Conservation (phyloP, 2,329 filamentous ascomycete genomes). For the Pseudovirgaria hyperparasitica region DNA sequence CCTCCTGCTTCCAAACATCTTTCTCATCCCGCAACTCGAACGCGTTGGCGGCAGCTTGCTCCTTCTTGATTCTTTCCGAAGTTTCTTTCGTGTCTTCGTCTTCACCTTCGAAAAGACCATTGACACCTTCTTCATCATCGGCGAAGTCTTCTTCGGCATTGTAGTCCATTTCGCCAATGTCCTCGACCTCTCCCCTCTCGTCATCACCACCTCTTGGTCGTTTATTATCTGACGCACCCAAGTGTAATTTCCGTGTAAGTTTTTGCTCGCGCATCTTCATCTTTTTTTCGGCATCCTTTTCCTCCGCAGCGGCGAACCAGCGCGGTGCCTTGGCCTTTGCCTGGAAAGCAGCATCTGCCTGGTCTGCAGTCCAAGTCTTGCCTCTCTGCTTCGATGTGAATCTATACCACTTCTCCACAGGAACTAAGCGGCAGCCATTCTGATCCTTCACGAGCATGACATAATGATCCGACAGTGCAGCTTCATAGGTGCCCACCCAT, state of each 20-base stretch:
- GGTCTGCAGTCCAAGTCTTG: conserved; percentile 67
- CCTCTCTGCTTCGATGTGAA: conserved; percentile 64
- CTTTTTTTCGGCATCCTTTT: conserved; percentile 25
- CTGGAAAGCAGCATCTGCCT: conserved; percentile 76
- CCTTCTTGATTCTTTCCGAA: conserved; percentile 53
- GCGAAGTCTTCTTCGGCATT: conserved; percentile 62
- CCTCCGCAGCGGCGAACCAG: conserved; percentile 61
- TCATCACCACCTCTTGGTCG: conserved; percentile 14
- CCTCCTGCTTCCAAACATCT: conserved; percentile 51
- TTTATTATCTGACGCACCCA: no score
- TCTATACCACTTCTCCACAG: conserved; percentile 90
- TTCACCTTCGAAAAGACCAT: conserved; percentile 28
- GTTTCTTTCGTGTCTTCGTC: conserved; percentile 49
- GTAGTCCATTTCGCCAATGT: conserved; percentile 51
- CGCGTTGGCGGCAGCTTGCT: conserved; percentile 77
- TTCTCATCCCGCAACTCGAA: conserved; percentile 51
- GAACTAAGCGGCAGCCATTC: conserved; percentile 64
- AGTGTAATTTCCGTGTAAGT: conserved; percentile 9
- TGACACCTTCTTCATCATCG: conserved; percentile 59
- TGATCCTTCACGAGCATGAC: conserved; percentile 69
- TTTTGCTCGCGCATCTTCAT: conserved; percentile 30
- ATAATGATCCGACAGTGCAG: conserved; percentile 67
- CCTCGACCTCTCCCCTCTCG: conserved; percentile 30
- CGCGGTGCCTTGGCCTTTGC: conserved; percentile 59
- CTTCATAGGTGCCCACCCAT: conserved; percentile 86